These are phyloP conservation scores for Lithospermum erythrorhizon DNA, from an alignment of 257 asterid genomes.

Conservation along the genomic window DNA sequence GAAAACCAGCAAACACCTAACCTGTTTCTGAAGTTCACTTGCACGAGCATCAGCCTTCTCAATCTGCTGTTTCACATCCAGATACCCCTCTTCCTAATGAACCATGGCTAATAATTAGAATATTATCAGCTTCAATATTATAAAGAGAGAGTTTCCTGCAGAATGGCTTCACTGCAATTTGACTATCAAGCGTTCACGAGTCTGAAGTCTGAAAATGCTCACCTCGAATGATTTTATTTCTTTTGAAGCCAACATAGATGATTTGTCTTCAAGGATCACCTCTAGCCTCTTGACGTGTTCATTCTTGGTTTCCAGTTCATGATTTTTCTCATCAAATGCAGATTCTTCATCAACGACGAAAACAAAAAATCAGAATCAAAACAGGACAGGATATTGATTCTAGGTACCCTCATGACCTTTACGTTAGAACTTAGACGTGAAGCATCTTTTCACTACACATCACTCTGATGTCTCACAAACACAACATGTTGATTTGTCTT, in stretches of 20 bases:
- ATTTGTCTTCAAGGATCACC: slow-evolving; percentile 21
- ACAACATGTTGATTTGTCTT: no score
- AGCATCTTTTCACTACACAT: no score
- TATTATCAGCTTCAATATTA: background rate
- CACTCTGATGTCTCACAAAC: no score
- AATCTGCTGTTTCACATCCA: slow-evolving; percentile 17
- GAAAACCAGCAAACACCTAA: slow-evolving; percentile 8
- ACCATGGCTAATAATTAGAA: background rate
- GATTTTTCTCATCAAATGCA: slow-evolving; percentile 17
- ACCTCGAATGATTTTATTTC: slow-evolving; percentile 25
- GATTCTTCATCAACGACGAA: slow-evolving; percentile 17
- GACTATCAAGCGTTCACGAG: background rate
- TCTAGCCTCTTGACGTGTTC: slow-evolving; percentile 21
- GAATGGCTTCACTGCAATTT: background rate
- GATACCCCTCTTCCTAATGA: slow-evolving; percentile 21
- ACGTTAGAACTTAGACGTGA: no score
- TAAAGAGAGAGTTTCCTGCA: background rate
- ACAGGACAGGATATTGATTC: background rate
- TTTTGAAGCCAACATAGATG: slow-evolving; percentile 23
- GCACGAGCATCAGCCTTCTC: slow-evolving; percentile 25
- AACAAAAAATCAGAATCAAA: background rate
- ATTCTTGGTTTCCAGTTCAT: slow-evolving; percentile 27
- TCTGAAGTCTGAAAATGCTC: background rate
- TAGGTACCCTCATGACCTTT: no score
- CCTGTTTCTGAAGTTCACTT: slow-evolving; percentile 31